phyloP scores from a whole-genome alignment of 169 alveolate species.

The Cryptosporidium viatorum region DNA sequence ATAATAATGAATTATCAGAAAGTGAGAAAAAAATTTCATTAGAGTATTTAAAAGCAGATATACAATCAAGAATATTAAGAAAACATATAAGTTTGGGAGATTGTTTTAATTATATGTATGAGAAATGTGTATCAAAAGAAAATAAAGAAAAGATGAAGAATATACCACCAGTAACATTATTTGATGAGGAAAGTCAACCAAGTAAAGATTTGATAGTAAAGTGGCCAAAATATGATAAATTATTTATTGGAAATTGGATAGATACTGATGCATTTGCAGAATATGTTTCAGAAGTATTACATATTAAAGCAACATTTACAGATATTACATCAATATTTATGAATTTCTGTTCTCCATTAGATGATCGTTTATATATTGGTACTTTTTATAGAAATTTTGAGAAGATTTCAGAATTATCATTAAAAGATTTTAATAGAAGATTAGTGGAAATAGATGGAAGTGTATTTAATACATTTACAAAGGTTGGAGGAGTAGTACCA shows the following conservation, averaged over 20 bases:
- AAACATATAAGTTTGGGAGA: slow-evolving; percentile 40
- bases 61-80: slow-evolving; percentile 64
- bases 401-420: slow-evolving; percentile 17
- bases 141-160: slow-evolving; percentile 29
- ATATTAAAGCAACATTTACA: slow-evolving; percentile 61
- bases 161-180: slow-evolving; percentile 15
- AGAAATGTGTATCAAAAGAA: slow-evolving; percentile 26
- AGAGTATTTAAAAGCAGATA: slow-evolving; percentile 52
- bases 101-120: slow-evolving; percentile 37
- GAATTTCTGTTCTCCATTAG: slow-evolving; percentile 21
- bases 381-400: slow-evolving; percentile 68
- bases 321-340: slow-evolving; percentile 25
- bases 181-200: slow-evolving; percentile 47
- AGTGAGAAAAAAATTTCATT: slow-evolving; percentile 5
- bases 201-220: slow-evolving; percentile 11
- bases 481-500: slow-evolving; percentile 42
- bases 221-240: slow-evolving; percentile 61
- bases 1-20: slow-evolving; percentile 5
- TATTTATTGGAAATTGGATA: slow-evolving; percentile 58
- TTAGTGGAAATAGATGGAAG: slow-evolving; percentile 49
- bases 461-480: slow-evolving; percentile 46
- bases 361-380: slow-evolving; percentile 42
- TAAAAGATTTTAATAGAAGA: slow-evolving; percentile 51
- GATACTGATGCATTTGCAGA: slow-evolving; percentile 68
- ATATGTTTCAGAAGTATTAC: slow-evolving; percentile 55